These are phyloP conservation scores for Fusarium musae DNA, from an alignment of 2,329 filamentous ascomycete genomes.

Conservation along the genomic window DNA sequence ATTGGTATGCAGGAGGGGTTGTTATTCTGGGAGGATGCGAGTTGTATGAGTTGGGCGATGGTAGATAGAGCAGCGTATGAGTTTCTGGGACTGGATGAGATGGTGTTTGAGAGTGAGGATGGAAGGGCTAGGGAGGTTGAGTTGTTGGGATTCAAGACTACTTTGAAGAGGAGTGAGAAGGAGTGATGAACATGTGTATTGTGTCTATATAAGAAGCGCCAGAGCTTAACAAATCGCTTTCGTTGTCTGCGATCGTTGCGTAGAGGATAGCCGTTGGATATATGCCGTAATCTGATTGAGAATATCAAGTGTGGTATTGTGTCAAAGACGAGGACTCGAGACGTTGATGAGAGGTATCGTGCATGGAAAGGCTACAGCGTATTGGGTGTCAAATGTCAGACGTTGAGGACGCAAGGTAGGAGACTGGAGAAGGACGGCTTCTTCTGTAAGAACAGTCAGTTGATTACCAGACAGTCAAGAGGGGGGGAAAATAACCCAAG, in stretches of 20 bases:
- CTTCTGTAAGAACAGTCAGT: neutral
- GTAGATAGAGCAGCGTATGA: neutral
- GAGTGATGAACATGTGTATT: neutral
- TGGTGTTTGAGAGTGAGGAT: conserved; percentile 1
- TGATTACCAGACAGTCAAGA: no score
- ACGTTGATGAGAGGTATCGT: conserved; percentile 1
- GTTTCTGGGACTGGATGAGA: conserved; percentile 1
- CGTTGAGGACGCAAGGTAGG: accelerated
- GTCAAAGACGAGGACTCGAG: accelerated
- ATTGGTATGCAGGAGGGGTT: neutral
- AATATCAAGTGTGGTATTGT: accelerated
- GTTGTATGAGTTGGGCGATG: conserved; percentile 3
- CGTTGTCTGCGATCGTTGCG: no score
- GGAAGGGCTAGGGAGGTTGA: neutral
- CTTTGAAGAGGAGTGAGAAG: neutral
- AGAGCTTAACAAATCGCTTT: neutral
- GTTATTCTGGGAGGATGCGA: conserved; percentile 11
- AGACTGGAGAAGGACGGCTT: accelerated
- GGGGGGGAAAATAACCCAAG: no score
- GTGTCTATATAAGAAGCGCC: neutral
- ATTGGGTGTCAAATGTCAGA: neutral
- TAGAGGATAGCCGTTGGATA: accelerated
- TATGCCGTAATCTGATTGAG: accelerated
- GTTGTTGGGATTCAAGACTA: conserved; percentile 4
- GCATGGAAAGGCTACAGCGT: neutral